A percentile compares a stretch with the other conserved stretches of the same genome.
Evolutionary conservation across 805 yeast genomes (phyloP).

Genomic region (Candida anglica): DNA sequence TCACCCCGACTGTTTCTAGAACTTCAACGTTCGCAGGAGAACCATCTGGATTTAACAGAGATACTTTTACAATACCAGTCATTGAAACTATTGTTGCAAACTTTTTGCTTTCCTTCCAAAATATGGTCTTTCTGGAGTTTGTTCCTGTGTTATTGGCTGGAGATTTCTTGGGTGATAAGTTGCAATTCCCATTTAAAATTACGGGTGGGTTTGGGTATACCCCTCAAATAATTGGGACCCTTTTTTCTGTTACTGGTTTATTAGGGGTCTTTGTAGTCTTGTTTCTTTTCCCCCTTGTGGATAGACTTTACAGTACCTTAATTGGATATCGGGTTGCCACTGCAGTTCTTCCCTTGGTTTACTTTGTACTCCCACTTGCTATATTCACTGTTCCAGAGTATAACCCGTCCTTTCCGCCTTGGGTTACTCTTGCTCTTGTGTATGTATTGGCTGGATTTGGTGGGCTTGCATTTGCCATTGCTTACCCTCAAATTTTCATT

Average conservation of each 20-base stretch:
- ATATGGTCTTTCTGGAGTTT: constrained; percentile 50
- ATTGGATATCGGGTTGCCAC: constrained; percentile 39
- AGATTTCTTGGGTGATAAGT: constrained; percentile 14
- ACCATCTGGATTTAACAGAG: constrained; percentile 14
- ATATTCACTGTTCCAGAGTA: constrained; percentile 38
- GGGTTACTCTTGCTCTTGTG: constrained; percentile 12
- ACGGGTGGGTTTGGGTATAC: constrained; percentile 51
- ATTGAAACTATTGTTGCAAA: constrained; percentile 28
- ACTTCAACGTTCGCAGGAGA: constrained; percentile 1
- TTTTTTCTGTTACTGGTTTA: constrained; percentile 49
- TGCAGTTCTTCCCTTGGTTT: constrained; percentile 41
- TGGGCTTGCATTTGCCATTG: constrained; percentile 40
- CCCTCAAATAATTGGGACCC: constrained; percentile 44
- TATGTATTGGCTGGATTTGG: constrained; percentile 21
- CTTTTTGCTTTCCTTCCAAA: constrained; percentile 44
- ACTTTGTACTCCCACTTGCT: constrained; percentile 44
- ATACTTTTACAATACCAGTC: constrained; percentile 26
- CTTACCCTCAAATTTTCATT: constrained; percentile 50
- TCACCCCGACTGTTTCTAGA: constrained; percentile 8
- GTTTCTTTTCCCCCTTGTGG: constrained; percentile 49
- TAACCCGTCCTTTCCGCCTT: constrained; percentile 20
- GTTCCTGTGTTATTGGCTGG: constrained; percentile 52
- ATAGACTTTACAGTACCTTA: constrained; percentile 43
- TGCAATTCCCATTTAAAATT: constrained; percentile 45
- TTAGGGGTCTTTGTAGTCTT: constrained; percentile 48